Base-by-base conservation (phyloP, 2,329 filamentous ascomycete species). In the Penicillium crustosum region DNA sequence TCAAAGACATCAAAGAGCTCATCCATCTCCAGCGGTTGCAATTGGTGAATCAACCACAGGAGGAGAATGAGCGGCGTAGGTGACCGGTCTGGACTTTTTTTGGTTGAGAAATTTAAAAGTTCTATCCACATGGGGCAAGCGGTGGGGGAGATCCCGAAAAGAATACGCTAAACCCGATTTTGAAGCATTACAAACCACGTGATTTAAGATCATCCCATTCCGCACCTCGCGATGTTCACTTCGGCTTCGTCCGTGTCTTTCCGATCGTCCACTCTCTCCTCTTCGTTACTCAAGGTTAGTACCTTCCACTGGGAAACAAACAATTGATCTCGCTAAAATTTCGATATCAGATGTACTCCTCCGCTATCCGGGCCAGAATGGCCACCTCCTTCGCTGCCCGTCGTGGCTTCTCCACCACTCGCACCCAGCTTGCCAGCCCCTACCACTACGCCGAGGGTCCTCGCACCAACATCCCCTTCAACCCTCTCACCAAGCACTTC, bases 371-470 rank as follows among this genome's bases (percentile, higher is more conserved):
- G 76, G 83, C 86, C 79, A 72, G 77, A 67, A 74, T 78, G 74
- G 83, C 88, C 75, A 86, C 87, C 74, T 57, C 55, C 36, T 78
- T 87, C 75, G 83, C 92, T 81, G 85, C 88, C 84, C 91, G 92
- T 82, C 93, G 94, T 79, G 91, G 89, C 81, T 97, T 99, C 89
- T 89, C 92, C 79, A 87, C 91, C 73, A 95, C 93, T 77, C 90
- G 91, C 74, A 80, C 89, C 76, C 91, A 90, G 78, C 81, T 96
- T 76, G 86, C 83, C 71, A 95, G 91, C 76, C 93, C 93, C 65
- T 97, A 96, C 88, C 94, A 99, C 85, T 99, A 99, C 83, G 89
- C 93, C 70, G 93, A 97, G 83, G 94, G 93, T 66, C 90, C 93
- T 73, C 89, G 91, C 80, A 88, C 85, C 83, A 97, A 97, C 86